Base-by-base conservation (phyloP, 441 rosid species). In the Capsella rubella region DNA sequence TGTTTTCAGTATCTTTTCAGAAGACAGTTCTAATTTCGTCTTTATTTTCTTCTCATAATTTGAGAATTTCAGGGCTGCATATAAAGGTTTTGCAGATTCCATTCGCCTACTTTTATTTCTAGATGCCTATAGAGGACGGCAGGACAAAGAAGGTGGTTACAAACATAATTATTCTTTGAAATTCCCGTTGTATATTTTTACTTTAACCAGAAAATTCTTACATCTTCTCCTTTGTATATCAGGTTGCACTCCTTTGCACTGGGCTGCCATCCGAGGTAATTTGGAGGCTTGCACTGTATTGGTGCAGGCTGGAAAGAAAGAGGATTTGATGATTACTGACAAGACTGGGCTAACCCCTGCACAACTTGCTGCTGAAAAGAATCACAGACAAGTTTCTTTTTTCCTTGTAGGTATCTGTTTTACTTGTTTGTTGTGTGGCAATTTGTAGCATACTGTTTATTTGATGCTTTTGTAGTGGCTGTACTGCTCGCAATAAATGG, bases 231-330 rank as follows among this genome's bases (percentile, higher is more conserved):
- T 16, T 72, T 59, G 3, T 59, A 8, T 54, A 68, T 84, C 80
- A 93, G 99, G 99, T 39, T 93, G 97, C 76, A 95, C 99, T 67
- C 95, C 95, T 80, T 86, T 95, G 73, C 98, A 95, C 73, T 95
- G 98, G 99, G 97, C 94, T 56, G 99, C 99, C 77, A 90, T 95
- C 68, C 85, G 87, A 83, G 98, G 98, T 83, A 93, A 95, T 84
- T 76, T 93, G 83, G 97, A 93, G 85, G 98, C 98, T 56, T 93
- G 98, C 88, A 93, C 96, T n/a, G 95, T 93, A 40, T 77, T 93
- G 75, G 94, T 93, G 53, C 98, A 90, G 84, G 98, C 97, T 78
- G 97, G 99, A 66, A 95, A 91, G 85, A 87, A 85, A 82, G 99
- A 93, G 73, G 97, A 93, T 83, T 82, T 95, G 77, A 79, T 87